Percentiles rank a stretch among this genome's conserved stretches.
Conservation (phyloP, 2,329 filamentous ascomycete genomes). For the Aureobasidium namibiae region DNA sequence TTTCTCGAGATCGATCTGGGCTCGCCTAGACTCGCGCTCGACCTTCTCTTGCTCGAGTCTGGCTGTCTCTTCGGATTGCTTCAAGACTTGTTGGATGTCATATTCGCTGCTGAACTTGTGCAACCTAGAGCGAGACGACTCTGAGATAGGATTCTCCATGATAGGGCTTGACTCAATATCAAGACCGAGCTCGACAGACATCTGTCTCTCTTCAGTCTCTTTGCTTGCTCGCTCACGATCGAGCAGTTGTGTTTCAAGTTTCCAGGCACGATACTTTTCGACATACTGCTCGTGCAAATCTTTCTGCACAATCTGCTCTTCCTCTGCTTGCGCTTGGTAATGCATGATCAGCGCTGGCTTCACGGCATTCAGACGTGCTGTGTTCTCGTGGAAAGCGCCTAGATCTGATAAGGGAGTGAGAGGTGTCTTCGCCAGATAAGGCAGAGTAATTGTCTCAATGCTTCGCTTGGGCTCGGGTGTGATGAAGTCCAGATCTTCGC, state of each 20-base stretch:
- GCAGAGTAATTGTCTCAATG: slow-evolving; percentile 35
- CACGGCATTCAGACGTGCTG: slow-evolving; percentile 26
- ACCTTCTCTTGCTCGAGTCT: slow-evolving; percentile 54
- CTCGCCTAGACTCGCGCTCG: slow-evolving; percentile 50
- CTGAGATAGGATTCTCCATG: slow-evolving; percentile 38
- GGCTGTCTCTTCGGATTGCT: slow-evolving; percentile 66
- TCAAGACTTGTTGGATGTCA: slow-evolving; percentile 62
- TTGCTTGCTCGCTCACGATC: slow-evolving; percentile 35
- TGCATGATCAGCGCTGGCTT: slow-evolving; percentile 28
- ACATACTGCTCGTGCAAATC: slow-evolving; percentile 28
- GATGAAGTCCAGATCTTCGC: slow-evolving; percentile 13
- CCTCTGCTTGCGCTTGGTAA: slow-evolving; percentile 16
- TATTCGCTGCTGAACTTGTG: slow-evolving; percentile 60
- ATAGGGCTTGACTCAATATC: slow-evolving; percentile 39
- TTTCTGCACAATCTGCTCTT: slow-evolving; percentile 12
- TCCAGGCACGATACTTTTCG: slow-evolving; percentile 34
- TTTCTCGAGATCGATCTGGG: slow-evolving; percentile 65
- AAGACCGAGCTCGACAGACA: slow-evolving; percentile 25
- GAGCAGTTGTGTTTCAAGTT: slow-evolving; percentile 30
- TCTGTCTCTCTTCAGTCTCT: slow-evolving; percentile 27
- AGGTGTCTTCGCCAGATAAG: slow-evolving; percentile 37
- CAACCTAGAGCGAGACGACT: slow-evolving; percentile 42
- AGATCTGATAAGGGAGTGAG: slow-evolving; percentile 36
- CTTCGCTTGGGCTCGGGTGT: slow-evolving; percentile 24
- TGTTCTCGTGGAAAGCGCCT: slow-evolving; percentile 29